These are phyloP conservation scores for Colletotrichum neosansevieriae DNA, from an alignment of 2,329 filamentous ascomycete species.

Conservation along the genomic window DNA sequence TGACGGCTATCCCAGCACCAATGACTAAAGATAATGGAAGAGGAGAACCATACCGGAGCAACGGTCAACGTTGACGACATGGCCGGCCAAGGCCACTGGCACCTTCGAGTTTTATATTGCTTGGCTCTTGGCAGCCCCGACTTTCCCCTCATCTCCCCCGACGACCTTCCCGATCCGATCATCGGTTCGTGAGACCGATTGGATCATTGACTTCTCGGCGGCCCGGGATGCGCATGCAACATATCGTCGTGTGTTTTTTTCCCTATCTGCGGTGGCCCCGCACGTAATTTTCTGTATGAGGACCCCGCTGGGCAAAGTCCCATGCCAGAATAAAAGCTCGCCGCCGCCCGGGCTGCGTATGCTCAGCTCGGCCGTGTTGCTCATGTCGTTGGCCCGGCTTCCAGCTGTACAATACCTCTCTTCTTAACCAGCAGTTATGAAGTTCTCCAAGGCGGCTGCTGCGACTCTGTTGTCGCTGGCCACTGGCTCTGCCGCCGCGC, in stretches of 20 bases:
- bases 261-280: not conserved
- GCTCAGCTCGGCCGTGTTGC: not conserved
- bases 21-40: not conserved
- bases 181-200: constrained; percentile 29
- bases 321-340: not conserved
- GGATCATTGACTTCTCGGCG: constrained; percentile 26
- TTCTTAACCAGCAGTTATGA: constrained; percentile 35
- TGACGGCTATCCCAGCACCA: no score
- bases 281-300: not conserved
- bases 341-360: not conserved
- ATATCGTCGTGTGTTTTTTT: not conserved
- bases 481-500: constrained; percentile 8
- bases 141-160: constrained; percentile 29
- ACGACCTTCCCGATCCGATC: constrained; percentile 39
- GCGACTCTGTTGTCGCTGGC: constrained; percentile 37
- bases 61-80: constrained; percentile 13
- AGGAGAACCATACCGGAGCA: not conserved
- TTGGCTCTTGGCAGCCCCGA: constrained; percentile 38
- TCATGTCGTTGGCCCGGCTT: no score
- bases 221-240: constrained; percentile 32
- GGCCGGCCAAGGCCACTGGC: not conserved
- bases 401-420: not conserved
- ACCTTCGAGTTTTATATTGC: constrained; percentile 8
- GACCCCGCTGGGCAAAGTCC: not conserved
- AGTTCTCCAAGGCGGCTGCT: constrained; percentile 30